A percentile compares a stretch with the other conserved stretches of the same genome.
Conservation (phyloP, 805 yeast species). For the Ogataea minuta region DNA sequence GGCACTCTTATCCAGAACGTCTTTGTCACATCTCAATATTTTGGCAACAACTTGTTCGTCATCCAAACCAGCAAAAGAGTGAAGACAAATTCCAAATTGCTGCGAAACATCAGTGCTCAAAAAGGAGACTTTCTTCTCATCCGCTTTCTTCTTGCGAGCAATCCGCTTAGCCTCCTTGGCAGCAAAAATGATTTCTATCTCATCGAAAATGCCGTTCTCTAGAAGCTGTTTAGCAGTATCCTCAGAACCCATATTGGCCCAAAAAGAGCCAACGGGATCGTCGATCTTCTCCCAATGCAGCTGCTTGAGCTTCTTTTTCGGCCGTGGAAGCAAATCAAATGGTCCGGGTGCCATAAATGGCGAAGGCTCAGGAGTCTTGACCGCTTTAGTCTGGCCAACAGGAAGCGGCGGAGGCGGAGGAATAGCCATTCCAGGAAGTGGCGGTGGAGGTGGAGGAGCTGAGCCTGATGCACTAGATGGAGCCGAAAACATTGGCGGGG, state of each 20-base stretch:
- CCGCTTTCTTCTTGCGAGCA: slow-evolving; percentile 44
- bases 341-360: slow-evolving; percentile 32
- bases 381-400: background rate
- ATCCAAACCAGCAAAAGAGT: slow-evolving; percentile 59
- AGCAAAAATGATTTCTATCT: slow-evolving; percentile 83
- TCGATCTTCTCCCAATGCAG: slow-evolving; percentile 97
- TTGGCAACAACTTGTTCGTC: slow-evolving; percentile 69
- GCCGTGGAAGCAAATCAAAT: slow-evolving; percentile 58
- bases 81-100: slow-evolving; percentile 92
- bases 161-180: slow-evolving; percentile 67
- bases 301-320: slow-evolving; percentile 80
- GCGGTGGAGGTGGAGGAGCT: slow-evolving; percentile 31
- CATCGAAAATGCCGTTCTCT: slow-evolving; percentile 76
- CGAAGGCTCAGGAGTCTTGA: slow-evolving; percentile 18
- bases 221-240: slow-evolving; percentile 59
- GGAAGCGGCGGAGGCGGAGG: slow-evolving; percentile 37
- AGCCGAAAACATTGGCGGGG: slow-evolving; percentile 20
- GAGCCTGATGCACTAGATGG: slow-evolving; percentile 16
- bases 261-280: slow-evolving; percentile 77
- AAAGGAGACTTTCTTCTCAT: slow-evolving; percentile 58
- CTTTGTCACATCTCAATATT: slow-evolving; percentile 72
- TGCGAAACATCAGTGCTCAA: slow-evolving; percentile 86
- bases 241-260: slow-evolving; percentile 68
- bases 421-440: slow-evolving; percentile 16
- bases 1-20: slow-evolving; percentile 63